A percentile compares a stretch with the other conserved stretches of the same genome.
These are phyloP conservation scores for Mortierella sp. DNA, from an alignment of 371 early-diverging fungal genomes.

Conservation along the genomic window DNA sequence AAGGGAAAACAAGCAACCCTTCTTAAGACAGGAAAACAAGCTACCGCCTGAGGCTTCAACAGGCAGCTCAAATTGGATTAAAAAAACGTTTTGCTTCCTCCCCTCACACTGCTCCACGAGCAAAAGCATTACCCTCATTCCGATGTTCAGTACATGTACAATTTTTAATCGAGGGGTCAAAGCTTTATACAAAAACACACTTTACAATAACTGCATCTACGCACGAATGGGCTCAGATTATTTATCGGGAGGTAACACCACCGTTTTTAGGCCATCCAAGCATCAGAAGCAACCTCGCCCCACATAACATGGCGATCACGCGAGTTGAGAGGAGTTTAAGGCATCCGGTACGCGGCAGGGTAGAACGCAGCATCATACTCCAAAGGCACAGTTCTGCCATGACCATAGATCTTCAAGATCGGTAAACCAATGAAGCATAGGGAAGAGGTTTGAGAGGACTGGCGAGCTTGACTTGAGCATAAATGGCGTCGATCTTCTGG, in stretches of 20 bases:
- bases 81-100: too few relatives aligned
- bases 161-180: too few relatives aligned
- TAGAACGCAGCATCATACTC: constrained; percentile 32
- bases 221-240: too few relatives aligned
- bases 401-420: constrained; percentile 21
- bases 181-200: too few relatives aligned
- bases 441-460: constrained; percentile 22
- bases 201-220: too few relatives aligned
- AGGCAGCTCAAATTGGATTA: too few relatives aligned
- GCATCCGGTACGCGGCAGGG: constrained; percentile 13
- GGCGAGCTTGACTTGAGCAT: background rate
- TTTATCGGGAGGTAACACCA: constrained; percentile 43
- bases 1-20: too few relatives aligned
- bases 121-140: too few relatives aligned
- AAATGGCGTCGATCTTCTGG: background rate
- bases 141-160: too few relatives aligned
- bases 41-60: too few relatives aligned
- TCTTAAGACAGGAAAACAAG: too few relatives aligned
- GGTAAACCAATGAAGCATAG: constrained; percentile 17
- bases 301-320: constrained; percentile 30
- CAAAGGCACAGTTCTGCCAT: background rate
- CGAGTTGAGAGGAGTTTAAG: constrained; percentile 20
- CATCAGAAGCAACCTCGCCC: constrained; percentile 26
- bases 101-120: too few relatives aligned
- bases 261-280: constrained; percentile 40